Evolutionary conservation across 129 eudicot species (phyloP).

Genomic region (Tanacetum coccineum): DNA sequence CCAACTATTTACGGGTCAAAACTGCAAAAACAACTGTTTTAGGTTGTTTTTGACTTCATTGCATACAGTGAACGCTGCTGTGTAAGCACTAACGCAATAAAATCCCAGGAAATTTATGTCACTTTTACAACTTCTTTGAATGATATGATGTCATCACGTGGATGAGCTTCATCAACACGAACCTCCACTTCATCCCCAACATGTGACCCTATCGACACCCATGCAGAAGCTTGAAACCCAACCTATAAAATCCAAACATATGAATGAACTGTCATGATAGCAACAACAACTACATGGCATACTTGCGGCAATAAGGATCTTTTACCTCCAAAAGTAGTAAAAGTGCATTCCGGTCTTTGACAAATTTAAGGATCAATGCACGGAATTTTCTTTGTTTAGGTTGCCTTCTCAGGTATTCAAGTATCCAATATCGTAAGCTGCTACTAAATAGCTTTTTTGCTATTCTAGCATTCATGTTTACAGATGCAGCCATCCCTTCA

Average conservation of each 20-base stretch:
- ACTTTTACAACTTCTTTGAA: constrained; percentile 53
- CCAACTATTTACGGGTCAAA: constrained; percentile 26
- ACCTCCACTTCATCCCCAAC: constrained; percentile 83
- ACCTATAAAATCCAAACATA: constrained; percentile 40
- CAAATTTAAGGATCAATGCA: constrained; percentile 74
- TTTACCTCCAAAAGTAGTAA: constrained; percentile 77
- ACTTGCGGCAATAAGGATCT: background rate
- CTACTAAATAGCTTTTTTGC: constrained; percentile 57
- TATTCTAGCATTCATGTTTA: constrained; percentile 59
- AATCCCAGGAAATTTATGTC: constrained; percentile 24
- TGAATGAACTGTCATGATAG: background rate
- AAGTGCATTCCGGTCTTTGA: constrained; percentile 81
- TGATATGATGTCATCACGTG: constrained; percentile 68
- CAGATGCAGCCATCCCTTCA: constrained; percentile 73
- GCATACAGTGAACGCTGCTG: background rate
- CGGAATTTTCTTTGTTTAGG: constrained; percentile 72
- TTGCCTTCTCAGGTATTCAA: constrained; percentile 82
- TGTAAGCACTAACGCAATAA: constrained; percentile 4
- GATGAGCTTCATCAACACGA: constrained; percentile 73
- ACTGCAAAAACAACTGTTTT: constrained; percentile 17
- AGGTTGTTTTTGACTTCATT: constrained; percentile 19
- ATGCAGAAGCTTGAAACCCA: constrained; percentile 73
- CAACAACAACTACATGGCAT: background rate
- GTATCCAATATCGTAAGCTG: constrained; percentile 87
- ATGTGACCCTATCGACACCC: constrained; percentile 68